A percentile compares a stretch with the other conserved stretches of the same genome.
phyloP scores from a whole-genome alignment of 2,329 filamentous ascomycete genomes.

The Fusarium algeriense region DNA sequence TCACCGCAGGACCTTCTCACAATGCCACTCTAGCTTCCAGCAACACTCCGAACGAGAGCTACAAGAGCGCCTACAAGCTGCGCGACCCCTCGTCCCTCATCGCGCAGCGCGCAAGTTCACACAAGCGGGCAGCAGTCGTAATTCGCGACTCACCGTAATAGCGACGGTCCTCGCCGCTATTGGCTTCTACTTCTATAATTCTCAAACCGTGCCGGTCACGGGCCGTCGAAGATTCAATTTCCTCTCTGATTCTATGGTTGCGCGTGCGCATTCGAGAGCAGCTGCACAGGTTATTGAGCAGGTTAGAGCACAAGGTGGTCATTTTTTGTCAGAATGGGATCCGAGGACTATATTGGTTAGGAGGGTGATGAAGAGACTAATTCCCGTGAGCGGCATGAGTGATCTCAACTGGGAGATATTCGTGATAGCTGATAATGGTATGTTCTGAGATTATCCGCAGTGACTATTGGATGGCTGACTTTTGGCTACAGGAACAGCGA shows the following conservation, averaged over 20 bases:
- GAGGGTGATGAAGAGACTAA: slow-evolving; percentile 73
- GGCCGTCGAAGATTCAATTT: slow-evolving; percentile 80
- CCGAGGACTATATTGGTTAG: slow-evolving; percentile 68
- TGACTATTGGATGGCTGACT: slow-evolving; percentile 9
- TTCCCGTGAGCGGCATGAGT: slow-evolving; percentile 73
- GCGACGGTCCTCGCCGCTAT: slow-evolving; percentile 59
- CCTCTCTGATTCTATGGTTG: slow-evolving; percentile 68
- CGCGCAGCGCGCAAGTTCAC: slow-evolving; percentile 44
- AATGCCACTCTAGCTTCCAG: slow-evolving; percentile 32
- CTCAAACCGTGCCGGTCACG: slow-evolving; percentile 79
- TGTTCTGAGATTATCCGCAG: slow-evolving; percentile 33
- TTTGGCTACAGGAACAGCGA: slow-evolving; percentile 61
- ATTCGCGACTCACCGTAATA: slow-evolving; percentile 54
- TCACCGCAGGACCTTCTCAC: slow-evolving; percentile 42
- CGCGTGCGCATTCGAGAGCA: slow-evolving; percentile 51
- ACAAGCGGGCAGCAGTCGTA: slow-evolving; percentile 47
- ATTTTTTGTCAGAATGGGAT: slow-evolving; percentile 71
- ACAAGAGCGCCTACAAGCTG: slow-evolving; percentile 42
- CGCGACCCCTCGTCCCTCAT: slow-evolving; percentile 51
- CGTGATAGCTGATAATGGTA: slow-evolving; percentile 76
- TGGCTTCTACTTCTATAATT: slow-evolving; percentile 74
- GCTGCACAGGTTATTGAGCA: slow-evolving; percentile 62
- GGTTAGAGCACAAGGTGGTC: slow-evolving; percentile 62
- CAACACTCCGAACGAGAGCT: slow-evolving; percentile 41
- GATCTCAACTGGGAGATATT: slow-evolving; percentile 76